Conservation (phyloP, 1,284 basidiomycete genomes). For the Pisolithus thermaeus region DNA sequence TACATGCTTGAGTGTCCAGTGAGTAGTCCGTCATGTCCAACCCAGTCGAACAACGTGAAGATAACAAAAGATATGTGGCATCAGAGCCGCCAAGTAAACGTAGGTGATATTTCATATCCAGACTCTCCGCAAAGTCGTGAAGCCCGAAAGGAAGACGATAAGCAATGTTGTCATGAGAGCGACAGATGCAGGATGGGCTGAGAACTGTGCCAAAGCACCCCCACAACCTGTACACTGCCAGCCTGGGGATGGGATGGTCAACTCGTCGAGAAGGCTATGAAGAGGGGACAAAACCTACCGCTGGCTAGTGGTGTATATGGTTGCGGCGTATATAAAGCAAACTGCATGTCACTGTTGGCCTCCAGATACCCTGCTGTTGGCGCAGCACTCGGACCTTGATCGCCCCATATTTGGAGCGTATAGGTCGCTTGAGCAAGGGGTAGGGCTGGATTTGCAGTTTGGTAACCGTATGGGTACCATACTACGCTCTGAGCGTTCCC, state of each 20-base stretch:
- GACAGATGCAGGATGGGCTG: constrained; percentile 59
- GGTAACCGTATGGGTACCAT: constrained; percentile 81
- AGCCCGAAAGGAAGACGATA: constrained; percentile 70
- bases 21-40: not conserved
- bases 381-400: constrained; percentile 61
- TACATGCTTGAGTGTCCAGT: not conserved
- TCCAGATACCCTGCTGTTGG: constrained; percentile 61
- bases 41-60: not conserved
- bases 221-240: constrained; percentile 76
- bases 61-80: not conserved
- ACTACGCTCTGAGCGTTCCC: constrained; percentile 66
- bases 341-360: constrained; percentile 66
- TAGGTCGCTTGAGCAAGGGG: constrained; percentile 76
- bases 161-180: constrained; percentile 63
- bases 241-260: constrained; percentile 36
- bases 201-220: constrained; percentile 41
- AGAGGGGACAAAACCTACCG: constrained; percentile 40
- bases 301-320: constrained; percentile 67
- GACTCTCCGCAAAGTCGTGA: constrained; percentile 31
- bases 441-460: constrained; percentile 56
- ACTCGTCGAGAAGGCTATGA: constrained; percentile 1
- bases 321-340: constrained; percentile 83
- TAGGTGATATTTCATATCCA: constrained; percentile 16
- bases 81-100: not conserved
- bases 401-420: constrained; percentile 75